Conservation (phyloP, 371 early-diverging fungal genomes). For the Coemansia sp. region DNA sequence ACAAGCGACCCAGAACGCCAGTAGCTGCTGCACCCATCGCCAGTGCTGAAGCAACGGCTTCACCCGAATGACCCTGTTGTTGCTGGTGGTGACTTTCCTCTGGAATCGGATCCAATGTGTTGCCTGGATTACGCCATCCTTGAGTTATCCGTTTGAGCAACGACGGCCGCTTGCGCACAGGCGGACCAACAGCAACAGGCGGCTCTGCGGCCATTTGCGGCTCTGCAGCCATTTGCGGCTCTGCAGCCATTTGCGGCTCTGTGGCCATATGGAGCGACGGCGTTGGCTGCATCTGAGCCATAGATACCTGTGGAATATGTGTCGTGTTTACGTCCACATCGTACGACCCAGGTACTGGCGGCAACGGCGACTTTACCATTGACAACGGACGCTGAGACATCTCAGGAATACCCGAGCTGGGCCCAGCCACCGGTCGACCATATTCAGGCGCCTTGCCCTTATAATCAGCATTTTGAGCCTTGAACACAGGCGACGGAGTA, state of each 20-base stretch:
- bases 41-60: slow-evolving; percentile 9
- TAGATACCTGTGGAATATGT: not conserved
- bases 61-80: not conserved
- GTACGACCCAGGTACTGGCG: not conserved
- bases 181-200: not conserved
- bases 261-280: too few relatives aligned
- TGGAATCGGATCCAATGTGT: slow-evolving; percentile 21
- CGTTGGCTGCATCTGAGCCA: not conserved
- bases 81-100: slow-evolving; percentile 17
- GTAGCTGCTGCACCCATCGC: slow-evolving; percentile 17
- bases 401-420: not conserved
- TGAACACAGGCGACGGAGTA: slow-evolving; percentile 34
- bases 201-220: not conserved
- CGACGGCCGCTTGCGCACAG: slow-evolving; percentile 32
- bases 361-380: not conserved
- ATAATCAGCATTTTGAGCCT: not conserved
- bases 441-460: not conserved
- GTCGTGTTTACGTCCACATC: not conserved
- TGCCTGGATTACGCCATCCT: slow-evolving; percentile 41
- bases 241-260: not conserved
- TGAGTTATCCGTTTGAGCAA: slow-evolving; percentile 43
- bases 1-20: slow-evolving; percentile 20
- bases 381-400: slow-evolving; percentile 6
- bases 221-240: not conserved
- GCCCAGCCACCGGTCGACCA: not conserved